Evolutionary conservation across 2,329 filamentous ascomycete genomes (phyloP).

Genomic region (Aspergillus transmontanensis): DNA sequence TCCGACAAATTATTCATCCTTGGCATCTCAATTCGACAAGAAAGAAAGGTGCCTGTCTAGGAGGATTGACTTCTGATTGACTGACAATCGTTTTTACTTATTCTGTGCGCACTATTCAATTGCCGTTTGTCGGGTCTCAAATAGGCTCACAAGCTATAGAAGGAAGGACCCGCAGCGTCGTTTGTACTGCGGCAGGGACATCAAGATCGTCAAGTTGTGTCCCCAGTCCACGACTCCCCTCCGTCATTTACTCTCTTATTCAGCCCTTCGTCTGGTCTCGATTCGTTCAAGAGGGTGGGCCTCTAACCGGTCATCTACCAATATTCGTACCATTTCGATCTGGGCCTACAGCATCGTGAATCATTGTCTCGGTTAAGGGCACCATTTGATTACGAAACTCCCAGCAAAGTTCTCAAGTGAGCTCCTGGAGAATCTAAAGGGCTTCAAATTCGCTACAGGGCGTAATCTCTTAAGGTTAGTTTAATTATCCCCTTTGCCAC

Average conservation of each 20-base stretch:
- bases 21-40: constrained; percentile 7
- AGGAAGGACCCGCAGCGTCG: constrained; percentile 17
- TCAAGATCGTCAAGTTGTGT: constrained; percentile 20
- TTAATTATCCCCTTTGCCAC: constrained; percentile 27
- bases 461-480: constrained; percentile 34
- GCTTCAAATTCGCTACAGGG: constrained; percentile 5
- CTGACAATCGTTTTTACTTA: constrained; percentile 9
- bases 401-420: constrained; percentile 12
- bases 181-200: constrained; percentile 23
- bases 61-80: constrained; percentile 8
- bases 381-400: constrained; percentile 19
- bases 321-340: constrained; percentile 11
- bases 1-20: constrained; percentile 7
- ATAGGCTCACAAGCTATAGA: constrained; percentile 15
- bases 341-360: constrained; percentile 24
- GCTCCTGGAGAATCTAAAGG: constrained; percentile 5
- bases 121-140: constrained; percentile 22
- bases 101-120: constrained; percentile 13
- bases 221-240: constrained; percentile 8
- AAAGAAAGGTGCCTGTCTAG: not conserved
- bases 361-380: constrained; percentile 30
- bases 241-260: constrained; percentile 5
- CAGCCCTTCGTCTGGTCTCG: constrained; percentile 11
- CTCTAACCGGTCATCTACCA: constrained; percentile 12
- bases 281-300: constrained; percentile 18